These are phyloP conservation scores for Jackrogersella multiformis DNA, from an alignment of 495 filamentous ascomycete species.

Conservation along the genomic window DNA sequence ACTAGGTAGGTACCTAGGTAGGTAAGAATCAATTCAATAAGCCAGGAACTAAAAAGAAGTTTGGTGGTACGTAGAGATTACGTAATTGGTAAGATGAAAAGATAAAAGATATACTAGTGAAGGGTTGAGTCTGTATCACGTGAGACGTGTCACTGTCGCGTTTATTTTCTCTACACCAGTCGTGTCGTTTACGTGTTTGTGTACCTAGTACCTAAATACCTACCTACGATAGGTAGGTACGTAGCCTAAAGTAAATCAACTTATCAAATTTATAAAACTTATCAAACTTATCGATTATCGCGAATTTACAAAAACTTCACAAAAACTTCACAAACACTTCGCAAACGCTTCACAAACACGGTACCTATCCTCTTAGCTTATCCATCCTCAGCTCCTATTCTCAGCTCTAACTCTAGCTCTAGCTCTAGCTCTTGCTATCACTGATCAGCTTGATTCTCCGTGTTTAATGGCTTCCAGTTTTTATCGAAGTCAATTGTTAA, in stretches of 20 bases:
- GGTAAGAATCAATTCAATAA: background rate
- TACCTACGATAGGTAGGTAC: no score
- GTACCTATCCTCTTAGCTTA: no score
- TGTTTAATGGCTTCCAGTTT: background rate
- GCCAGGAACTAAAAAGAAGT: background rate
- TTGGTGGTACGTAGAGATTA: no score
- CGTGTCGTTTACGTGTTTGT: background rate
- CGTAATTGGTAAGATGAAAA: no score
- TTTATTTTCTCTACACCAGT: background rate
- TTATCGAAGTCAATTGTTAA: constrained; percentile 26
- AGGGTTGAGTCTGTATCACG: constrained; percentile 15
- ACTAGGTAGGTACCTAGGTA: no score
- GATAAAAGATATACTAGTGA: no score
- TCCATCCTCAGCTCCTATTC: no score
- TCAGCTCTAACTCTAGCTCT: background rate
- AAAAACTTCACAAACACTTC: no score
- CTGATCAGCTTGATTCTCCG: background rate
- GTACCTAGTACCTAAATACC: no score
- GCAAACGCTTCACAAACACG: no score
- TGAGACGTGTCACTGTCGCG: constrained; percentile 31
- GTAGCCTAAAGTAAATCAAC: no score
- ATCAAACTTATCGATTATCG: background rate
- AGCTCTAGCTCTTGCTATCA: background rate
- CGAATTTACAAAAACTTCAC: background rate
- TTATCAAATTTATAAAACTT: background rate